Base-by-base conservation (phyloP, 768 basidiomycete species). In the Trametes gibbosa region DNA sequence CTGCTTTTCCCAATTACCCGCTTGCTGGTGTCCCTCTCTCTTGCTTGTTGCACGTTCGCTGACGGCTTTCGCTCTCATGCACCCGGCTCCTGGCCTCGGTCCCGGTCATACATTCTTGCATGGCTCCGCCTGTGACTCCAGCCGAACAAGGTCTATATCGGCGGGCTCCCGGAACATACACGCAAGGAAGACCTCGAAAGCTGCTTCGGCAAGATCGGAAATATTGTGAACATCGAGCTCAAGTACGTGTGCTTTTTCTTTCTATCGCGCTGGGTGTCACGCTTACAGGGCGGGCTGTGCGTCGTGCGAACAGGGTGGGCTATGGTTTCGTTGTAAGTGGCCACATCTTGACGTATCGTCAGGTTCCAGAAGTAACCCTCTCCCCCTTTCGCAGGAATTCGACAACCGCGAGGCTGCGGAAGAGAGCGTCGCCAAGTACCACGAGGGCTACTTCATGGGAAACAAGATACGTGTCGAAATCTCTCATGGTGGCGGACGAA, bases 61-160 rank as follows among this genome's bases (percentile, higher is more conserved):
- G 59, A 63, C 55, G 60, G 49, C 57, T 61, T 62, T 34, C 55
- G 43, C 63, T 45, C 50, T 53, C 59, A 49, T 58, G 53, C 56
- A 49, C 37, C 37, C n/a, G n/a, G 37, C 37, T 50, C 50, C 45
- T 58, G 34, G 59, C 19, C 53, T 55, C 48, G 63, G 54, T 10
- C 29, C 29, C 29, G 29, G 5, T 5, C 29, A 10, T 53, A 51
- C 21, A 10, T 13, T 84, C 86, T 78, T 86, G 81, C 73, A 79
- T 84, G 76, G 46, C 83, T 79, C 81, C 57, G 29, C 79, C 77
- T 80, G 77, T 57, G 56, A 50, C 61, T 50, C n/a, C 82, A 93
- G 90, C 87, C 90, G 78, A 92, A 92, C 78, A 95, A 95, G 78
- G 87, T 95, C 73, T 95, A 95, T 73, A 85, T 95, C 70, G 92